These are phyloP conservation scores for Brassica cretica DNA, from an alignment of 345 rosid species.

Conservation along the genomic window DNA sequence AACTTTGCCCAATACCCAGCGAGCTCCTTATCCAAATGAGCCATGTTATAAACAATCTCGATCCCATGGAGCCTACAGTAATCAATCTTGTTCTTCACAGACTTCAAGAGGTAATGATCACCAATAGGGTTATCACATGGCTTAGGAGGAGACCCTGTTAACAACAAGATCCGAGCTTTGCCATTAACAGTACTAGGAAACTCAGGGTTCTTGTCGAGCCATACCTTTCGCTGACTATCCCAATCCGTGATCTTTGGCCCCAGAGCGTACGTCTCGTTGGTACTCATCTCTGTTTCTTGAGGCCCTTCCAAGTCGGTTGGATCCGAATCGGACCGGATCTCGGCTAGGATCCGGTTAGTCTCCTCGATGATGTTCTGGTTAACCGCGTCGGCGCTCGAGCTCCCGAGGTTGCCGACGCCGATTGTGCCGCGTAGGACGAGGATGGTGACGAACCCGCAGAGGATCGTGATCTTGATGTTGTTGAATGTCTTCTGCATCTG, in stretches of 20 bases:
- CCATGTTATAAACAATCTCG: not conserved
- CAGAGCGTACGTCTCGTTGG: not conserved
- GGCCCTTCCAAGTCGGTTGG: not conserved
- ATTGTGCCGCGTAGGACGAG: not conserved
- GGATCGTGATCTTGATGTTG: conserved; percentile 2
- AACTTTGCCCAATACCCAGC: not conserved
- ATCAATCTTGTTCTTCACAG: conserved; percentile 1
- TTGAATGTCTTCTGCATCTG: conserved; percentile 4
- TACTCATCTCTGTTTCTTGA: not conserved
- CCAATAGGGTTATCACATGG: not conserved
- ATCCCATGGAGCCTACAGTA: not conserved
- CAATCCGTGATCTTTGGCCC: not conserved
- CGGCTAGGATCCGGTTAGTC: not conserved
- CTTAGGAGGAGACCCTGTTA: not conserved
- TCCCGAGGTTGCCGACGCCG: not conserved
- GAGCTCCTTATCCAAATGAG: not conserved
- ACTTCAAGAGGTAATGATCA: not conserved
- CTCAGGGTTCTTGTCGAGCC: not conserved
- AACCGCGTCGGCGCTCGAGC: not conserved
- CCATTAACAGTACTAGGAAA: not conserved
- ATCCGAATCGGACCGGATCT: conserved; percentile 1
- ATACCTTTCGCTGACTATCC: not conserved
- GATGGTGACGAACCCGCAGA: conserved; percentile 3
- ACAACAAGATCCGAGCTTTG: not conserved
- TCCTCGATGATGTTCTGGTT: conserved; percentile 2